Base-by-base conservation (phyloP, 495 filamentous ascomycete species). In the Podospora fimiseda region DNA sequence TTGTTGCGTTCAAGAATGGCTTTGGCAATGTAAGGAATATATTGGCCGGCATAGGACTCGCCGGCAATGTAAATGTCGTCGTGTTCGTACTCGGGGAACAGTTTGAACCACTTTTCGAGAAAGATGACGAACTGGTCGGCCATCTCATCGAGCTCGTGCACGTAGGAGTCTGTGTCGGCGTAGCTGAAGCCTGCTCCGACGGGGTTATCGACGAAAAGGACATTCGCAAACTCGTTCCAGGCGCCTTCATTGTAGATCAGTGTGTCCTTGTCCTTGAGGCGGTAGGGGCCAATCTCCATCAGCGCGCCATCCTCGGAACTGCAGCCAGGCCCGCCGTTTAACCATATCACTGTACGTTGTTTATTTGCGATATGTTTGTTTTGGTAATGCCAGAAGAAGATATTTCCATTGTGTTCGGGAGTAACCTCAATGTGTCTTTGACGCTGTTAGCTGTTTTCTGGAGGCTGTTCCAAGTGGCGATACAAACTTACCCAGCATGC, bases 341-440 rank as follows among this genome's bases (percentile, higher is more conserved):
- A 72, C 93, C 93, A 98, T 62, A 98, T 86, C 3, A 98, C 88
- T 0, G 93, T 96, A 22, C 92, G 83, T 65, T 94, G 89, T 55
- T 80, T 81, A 65, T 96, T 89, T 33, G 90, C 93, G 52, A 97
- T 95, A 62, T 97, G 92, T 47, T 87, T 81, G 64, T 96, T 97
- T 63, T 95, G 84, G 63, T 84, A 96, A 63, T 95, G 89, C 93
- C 93, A 98, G 73, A 97, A 98, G 77, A 96, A 98, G 2, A 98
- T 73, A 68, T 97, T 91, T 49, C 91, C 92, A 68, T 96, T 88
- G 60, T 82, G 78, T 52, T 86, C 80, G 7, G 84, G 76, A 52
- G 86, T 86, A 61, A 98, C 82, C 68, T 95, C 90, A 68, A 98
- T 85, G 64, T 96, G 94, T 16, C 91, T 95, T n/a, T n/a, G n/a